Conservation (phyloP, 805 yeast species). For the Jamesozyma jinghongensis region DNA sequence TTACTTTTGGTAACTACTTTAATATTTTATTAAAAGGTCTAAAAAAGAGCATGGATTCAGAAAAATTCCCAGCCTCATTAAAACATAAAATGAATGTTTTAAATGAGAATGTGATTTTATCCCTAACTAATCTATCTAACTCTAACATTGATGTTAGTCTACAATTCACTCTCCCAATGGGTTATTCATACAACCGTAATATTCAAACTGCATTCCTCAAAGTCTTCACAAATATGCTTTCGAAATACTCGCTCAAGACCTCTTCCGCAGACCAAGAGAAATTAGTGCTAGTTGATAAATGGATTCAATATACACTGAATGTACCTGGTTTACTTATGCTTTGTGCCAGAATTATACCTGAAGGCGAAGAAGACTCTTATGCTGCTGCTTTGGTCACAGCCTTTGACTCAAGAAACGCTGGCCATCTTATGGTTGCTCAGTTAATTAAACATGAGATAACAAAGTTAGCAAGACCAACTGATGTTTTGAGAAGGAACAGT, state of each 20-base stretch:
- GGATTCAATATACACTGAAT: conserved; percentile 28
- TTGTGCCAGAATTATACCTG: conserved; percentile 53
- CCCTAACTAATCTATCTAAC: conserved; percentile 59
- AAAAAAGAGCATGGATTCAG: conserved; percentile 31
- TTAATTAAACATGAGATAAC: conserved; percentile 55
- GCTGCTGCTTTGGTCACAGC: conserved; percentile 56
- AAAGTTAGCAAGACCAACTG: conserved; percentile 52
- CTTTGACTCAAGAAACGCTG: conserved; percentile 37
- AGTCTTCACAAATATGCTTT: conserved; percentile 61
- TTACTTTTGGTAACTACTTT: conserved; percentile 62
- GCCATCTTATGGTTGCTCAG: conserved; percentile 41
- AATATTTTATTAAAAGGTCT: conserved; percentile 44
- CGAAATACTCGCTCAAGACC: conserved; percentile 25
- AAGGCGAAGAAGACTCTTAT: conserved; percentile 58
- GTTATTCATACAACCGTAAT: conserved; percentile 57
- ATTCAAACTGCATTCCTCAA: conserved; percentile 66
- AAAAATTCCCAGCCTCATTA: conserved; percentile 31
- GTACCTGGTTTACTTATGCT: conserved; percentile 41
- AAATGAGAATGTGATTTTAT: conserved; percentile 53
- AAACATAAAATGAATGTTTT: conserved; percentile 49
- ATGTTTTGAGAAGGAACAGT: conserved; percentile 70
- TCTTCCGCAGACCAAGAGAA: conserved; percentile 23
- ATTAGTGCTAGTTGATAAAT: conserved; percentile 20
- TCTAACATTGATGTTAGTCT: conserved; percentile 73
- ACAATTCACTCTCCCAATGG: conserved; percentile 66